phyloP scores from a whole-genome alignment of 2,329 filamentous ascomycete genomes.

The Penicillium sp. region DNA sequence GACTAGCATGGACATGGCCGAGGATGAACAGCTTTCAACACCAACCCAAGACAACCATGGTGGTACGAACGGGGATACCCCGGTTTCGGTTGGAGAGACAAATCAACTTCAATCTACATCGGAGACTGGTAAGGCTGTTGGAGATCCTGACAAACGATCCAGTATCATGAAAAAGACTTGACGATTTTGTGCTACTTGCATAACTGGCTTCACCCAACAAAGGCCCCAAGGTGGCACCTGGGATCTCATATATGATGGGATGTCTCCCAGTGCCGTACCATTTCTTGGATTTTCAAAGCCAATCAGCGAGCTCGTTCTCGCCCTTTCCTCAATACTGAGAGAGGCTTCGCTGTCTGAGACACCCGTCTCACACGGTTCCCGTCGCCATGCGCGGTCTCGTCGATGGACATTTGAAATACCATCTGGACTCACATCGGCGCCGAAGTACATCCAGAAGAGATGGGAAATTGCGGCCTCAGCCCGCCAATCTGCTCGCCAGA shows the following conservation, averaged over 20 bases:
- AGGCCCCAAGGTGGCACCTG: conserved; percentile 5
- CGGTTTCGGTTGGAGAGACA: conserved; percentile 2
- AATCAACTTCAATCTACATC: conserved; percentile 7
- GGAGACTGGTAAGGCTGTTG: conserved; percentile 3
- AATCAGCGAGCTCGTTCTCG: neutral
- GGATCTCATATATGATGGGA: neutral
- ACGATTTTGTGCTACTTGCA: conserved; percentile 3
- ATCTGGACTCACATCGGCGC: neutral
- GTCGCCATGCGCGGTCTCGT: neutral
- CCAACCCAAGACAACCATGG: conserved; percentile 32
- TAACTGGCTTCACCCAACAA: conserved; percentile 14
- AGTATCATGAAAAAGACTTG: conserved; percentile 20
- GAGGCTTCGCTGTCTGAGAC: neutral
- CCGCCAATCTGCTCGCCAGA: neutral
- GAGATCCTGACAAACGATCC: conserved; percentile 12
- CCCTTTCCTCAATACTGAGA: neutral
- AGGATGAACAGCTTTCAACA: conserved; percentile 33
- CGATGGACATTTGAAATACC: neutral
- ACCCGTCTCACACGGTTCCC: neutral
- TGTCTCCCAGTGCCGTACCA: neutral
- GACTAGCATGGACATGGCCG: conserved; percentile 57
- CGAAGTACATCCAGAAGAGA: neutral
- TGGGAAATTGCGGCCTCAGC: neutral
- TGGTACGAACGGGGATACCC: conserved; percentile 12
- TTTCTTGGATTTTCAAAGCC: neutral